Percentiles rank a stretch among this genome's conserved stretches.
phyloP scores from a whole-genome alignment of 768 basidiomycete species.

The Sporobolomyces phaffii region DNA sequence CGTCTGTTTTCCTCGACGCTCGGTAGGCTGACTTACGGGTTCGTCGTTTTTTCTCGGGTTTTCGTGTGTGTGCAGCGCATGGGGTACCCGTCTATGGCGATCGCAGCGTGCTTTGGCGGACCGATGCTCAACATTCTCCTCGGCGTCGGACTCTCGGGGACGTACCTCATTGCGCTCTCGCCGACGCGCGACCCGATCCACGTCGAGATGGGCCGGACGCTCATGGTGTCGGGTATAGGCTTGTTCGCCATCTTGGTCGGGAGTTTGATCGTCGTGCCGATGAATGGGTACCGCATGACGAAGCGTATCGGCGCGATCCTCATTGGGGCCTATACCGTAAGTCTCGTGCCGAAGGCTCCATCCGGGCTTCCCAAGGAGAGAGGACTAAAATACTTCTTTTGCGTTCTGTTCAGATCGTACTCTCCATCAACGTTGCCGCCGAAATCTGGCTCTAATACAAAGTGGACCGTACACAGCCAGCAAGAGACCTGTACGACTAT shows the following conservation, averaged over 20 bases:
- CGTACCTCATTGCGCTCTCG: slow-evolving; percentile 66
- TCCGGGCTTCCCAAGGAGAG: not conserved
- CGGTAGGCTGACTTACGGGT: too few relatives aligned
- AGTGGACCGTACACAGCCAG: too few relatives aligned
- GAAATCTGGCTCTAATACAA: slow-evolving; percentile 12
- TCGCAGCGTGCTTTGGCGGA: slow-evolving; percentile 82
- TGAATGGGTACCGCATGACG: slow-evolving; percentile 70
- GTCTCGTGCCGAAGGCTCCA: not conserved
- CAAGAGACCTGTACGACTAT: too few relatives aligned
- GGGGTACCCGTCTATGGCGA: slow-evolving; percentile 82
- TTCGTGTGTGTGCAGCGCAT: slow-evolving; percentile 47
- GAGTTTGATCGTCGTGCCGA: slow-evolving; percentile 76
- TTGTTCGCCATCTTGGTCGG: slow-evolving; percentile 67
- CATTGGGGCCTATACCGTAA: slow-evolving; percentile 28
- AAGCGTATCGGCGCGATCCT: slow-evolving; percentile 22
- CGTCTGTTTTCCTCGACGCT: not conserved
- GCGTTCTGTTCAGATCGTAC: slow-evolving; percentile 6
- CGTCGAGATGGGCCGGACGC: slow-evolving; percentile 73
- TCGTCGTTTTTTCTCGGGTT: not conserved
- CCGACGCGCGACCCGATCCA: slow-evolving; percentile 51
- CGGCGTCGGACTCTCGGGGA: slow-evolving; percentile 85
- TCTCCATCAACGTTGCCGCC: slow-evolving; percentile 15
- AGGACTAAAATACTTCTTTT: not conserved
- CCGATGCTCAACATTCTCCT: slow-evolving; percentile 50
- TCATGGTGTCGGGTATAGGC: slow-evolving; percentile 75